A percentile compares a stretch with the other conserved stretches of the same genome.
phyloP scores from a whole-genome alignment of 345 rosid genomes.

The Eucalyptus viminalis region DNA sequence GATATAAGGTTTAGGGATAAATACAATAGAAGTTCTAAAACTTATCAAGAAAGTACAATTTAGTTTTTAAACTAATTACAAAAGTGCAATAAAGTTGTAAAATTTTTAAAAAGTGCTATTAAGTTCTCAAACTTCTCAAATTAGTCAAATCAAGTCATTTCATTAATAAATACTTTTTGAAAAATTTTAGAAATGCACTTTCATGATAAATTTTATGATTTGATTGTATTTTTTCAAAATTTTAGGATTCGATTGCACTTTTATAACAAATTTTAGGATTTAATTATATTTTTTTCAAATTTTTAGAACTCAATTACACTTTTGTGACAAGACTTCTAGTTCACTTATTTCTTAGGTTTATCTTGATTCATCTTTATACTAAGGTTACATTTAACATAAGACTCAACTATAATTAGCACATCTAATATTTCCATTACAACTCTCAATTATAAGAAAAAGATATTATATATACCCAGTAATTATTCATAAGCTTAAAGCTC shows the following conservation, averaged over 20 bases:
- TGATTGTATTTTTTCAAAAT: rapidly evolving
- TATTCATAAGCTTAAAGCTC: too few relatives aligned
- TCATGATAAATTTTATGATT: rapidly evolving
- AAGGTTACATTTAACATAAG: too few relatives aligned
- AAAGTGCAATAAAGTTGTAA: rapidly evolving
- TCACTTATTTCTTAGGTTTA: too few relatives aligned
- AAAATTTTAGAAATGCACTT: rapidly evolving
- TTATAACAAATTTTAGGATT: rapidly evolving
- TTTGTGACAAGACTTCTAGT: rapidly evolving
- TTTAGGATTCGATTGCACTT: rapidly evolving
- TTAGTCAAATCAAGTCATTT: too few relatives aligned
- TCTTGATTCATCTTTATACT: too few relatives aligned
- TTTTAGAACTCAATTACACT: rapidly evolving
- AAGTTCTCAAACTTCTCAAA: too few relatives aligned
- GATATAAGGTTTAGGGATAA: too few relatives aligned
- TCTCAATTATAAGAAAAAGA: rapidly evolving
- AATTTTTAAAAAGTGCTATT: rapidly evolving
- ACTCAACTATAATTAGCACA: too few relatives aligned
- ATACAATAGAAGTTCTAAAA: rapidly evolving
- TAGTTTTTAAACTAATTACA: rapidly evolving
- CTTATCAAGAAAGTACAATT: rapidly evolving
- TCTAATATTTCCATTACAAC: rapidly evolving
- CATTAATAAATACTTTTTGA: rapidly evolving
- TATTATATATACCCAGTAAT: too few relatives aligned
- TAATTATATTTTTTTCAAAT: rapidly evolving